A percentile compares a stretch with the other conserved stretches of the same genome.
Conservation (phyloP, 202 grass and related monocot genomes). For the Schoenoplectus triqueter region DNA sequence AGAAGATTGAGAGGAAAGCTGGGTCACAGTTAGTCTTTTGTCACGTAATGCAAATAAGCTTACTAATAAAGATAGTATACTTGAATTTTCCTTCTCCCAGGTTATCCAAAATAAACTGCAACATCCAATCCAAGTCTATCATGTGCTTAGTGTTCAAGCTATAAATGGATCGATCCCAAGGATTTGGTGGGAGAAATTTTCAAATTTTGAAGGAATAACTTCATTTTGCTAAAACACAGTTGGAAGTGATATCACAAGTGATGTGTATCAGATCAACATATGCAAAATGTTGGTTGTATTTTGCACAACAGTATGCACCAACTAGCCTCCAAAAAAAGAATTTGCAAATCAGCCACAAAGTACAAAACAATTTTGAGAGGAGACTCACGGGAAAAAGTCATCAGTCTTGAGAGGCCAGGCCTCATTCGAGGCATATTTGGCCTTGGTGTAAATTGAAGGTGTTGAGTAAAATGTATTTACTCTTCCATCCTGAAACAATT, state of each 20-base stretch:
- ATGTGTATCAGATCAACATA: background rate
- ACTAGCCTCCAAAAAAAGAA: background rate
- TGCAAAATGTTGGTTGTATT: background rate
- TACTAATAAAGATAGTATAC: background rate
- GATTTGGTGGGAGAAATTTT: background rate
- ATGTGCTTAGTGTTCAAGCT: background rate
- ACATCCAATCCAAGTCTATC: background rate
- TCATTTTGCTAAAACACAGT: background rate
- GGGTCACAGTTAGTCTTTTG: background rate
- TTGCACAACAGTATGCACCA: conserved; percentile 2
- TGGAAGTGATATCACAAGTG: background rate
- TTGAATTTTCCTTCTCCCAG: background rate
- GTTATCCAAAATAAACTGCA: conserved; percentile 11
- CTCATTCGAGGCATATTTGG: conserved; percentile 53
- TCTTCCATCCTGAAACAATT: conserved; percentile 49
- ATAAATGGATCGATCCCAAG: background rate
- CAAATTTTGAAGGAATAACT: background rate
- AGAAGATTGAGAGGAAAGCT: conserved; percentile 1
- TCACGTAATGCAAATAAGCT: conserved; percentile 11
- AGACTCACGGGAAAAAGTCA: conserved; percentile 61
- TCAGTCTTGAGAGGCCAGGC: conserved; percentile 56
- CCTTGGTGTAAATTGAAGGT: conserved; percentile 59
- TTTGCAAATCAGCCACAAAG: background rate
- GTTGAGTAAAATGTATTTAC: conserved; percentile 58
- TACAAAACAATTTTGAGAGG: background rate